Evolutionary conservation across 305 asterid species (phyloP).

Genomic region (Ilex paraguariensis): DNA sequence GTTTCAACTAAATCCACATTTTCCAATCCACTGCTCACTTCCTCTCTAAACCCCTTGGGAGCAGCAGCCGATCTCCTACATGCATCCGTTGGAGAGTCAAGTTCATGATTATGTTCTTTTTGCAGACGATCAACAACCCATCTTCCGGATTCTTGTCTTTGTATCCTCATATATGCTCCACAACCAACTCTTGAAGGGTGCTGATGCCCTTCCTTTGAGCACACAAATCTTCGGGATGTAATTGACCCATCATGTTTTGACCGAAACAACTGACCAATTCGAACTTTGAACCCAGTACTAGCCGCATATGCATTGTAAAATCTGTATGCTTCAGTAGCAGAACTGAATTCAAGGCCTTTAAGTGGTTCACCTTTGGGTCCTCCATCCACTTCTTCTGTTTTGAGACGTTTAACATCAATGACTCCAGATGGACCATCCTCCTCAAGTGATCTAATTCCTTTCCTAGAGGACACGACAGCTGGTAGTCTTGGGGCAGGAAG

Average conservation of each 20-base stretch:
- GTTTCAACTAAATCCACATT: slow-evolving; percentile 85
- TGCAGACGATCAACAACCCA: slow-evolving; percentile 91
- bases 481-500: slow-evolving; percentile 59
- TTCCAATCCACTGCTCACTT: slow-evolving; percentile 61
- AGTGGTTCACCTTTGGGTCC: slow-evolving; percentile 61
- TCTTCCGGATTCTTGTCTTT: slow-evolving; percentile 73
- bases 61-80: slow-evolving; percentile 46
- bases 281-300: slow-evolving; percentile 61
- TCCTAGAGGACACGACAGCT: slow-evolving; percentile 71
- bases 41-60: slow-evolving; percentile 57
- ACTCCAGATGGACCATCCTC: slow-evolving; percentile 59
- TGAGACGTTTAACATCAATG: slow-evolving; percentile 61
- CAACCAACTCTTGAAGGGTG: slow-evolving; percentile 99
- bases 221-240: slow-evolving; percentile 93
- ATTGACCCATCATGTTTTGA: slow-evolving; percentile 90
- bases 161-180: slow-evolving; percentile 92
- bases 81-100: slow-evolving; percentile 41
- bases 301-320: slow-evolving; percentile 69
- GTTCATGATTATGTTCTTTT: slow-evolving; percentile 74
- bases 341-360: slow-evolving; percentile 75
- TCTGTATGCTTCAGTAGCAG: slow-evolving; percentile 80
- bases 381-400: slow-evolving; percentile 50
- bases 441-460: slow-evolving; percentile 83
- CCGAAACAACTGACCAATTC: slow-evolving; percentile 94
- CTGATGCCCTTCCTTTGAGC: slow-evolving; percentile 97